Conservation (phyloP, 2,329 filamentous ascomycete species). For the Aspergillus neotritici region DNA sequence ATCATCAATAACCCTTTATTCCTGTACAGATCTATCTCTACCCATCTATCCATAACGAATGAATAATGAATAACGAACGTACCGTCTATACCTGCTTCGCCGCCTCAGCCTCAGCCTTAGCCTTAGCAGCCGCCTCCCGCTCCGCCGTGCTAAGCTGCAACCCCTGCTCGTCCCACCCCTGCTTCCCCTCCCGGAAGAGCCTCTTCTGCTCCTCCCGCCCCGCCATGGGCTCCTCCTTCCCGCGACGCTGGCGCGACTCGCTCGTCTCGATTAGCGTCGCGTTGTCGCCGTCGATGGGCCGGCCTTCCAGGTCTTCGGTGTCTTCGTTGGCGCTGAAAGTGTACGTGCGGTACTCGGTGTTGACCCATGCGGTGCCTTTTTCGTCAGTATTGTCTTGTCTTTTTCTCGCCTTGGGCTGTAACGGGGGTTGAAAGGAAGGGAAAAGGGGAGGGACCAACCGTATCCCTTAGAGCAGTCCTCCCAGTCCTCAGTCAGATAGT, state of each 20-base stretch:
- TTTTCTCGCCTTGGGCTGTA: too few species aligned
- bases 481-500: constrained; percentile 82
- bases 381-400: too few species aligned
- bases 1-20: not conserved
- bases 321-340: constrained; percentile 53
- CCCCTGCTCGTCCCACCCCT: constrained; percentile 41
- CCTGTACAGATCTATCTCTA: not conserved
- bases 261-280: constrained; percentile 38
- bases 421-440: too few species aligned
- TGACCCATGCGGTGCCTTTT: constrained; percentile 70
- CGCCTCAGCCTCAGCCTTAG: constrained; percentile 26
- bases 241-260: constrained; percentile 38
- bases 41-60: not conserved
- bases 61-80: too few species aligned
- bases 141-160: constrained; percentile 35
- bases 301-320: constrained; percentile 41
- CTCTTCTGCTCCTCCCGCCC: constrained; percentile 34
- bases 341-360: constrained; percentile 67
- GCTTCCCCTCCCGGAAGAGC: constrained; percentile 35
- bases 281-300: constrained; percentile 34
- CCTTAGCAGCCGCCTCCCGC: constrained; percentile 27
- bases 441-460: constrained; percentile 28
- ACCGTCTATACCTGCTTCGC: constrained; percentile 30
- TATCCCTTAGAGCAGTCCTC: constrained; percentile 49
- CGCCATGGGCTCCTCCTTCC: constrained; percentile 30